Evolutionary conservation across 2,329 filamentous ascomycete genomes (phyloP), one percentile per base, ranked within the genome.

Genomic region (Penicillium sp.): DNA sequence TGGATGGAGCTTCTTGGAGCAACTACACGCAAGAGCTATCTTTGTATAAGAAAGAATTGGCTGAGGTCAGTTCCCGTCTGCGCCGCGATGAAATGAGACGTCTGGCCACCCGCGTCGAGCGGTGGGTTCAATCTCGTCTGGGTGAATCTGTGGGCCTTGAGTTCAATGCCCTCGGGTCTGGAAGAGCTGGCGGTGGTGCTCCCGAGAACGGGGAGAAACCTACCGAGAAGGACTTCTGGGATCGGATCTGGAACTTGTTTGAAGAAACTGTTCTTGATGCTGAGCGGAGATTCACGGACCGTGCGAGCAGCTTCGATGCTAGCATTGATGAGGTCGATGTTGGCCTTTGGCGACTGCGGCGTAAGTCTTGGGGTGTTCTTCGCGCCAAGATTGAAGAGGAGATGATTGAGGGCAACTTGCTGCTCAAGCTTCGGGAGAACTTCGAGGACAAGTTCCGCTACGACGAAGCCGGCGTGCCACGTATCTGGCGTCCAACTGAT

Each of bases 391-490:
- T 99, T 60, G 93, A 97, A 35, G 94, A 99, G 70, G 94, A 99
- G 76, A 90, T 97, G 70, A 96, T 96, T 86, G 94, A 97, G 77
- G 93, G 93, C 67, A 99, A 97, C 70, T 86, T 99, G 52, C 79
- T 97, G 34, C 81, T 97, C 65, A 99, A 99, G 79, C 84, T 99
- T 50, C 86, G 94, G 35, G 94, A 99, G 75, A 97, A 97, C 78
- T 99, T 99, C 65, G 94, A 99, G 76, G 94, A 99, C 78, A 97
- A 96, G 76, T 99, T 99, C 83, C 88, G 94, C 61, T 99, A 99
- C 68, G 94, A 99, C 68, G 92, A 97, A 57, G 86, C 87, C 7
- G 94, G 94, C 26, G 94, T 99, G 5, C 94, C 94, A 5, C 85
- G 94, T 57, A 96, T 99, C 74, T 99, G 94, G 94, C 87, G 92